A percentile compares a stretch with the other conserved stretches of the same genome.
Conservation (phyloP, 2,329 filamentous ascomycete genomes). For the Penicillium sp. region DNA sequence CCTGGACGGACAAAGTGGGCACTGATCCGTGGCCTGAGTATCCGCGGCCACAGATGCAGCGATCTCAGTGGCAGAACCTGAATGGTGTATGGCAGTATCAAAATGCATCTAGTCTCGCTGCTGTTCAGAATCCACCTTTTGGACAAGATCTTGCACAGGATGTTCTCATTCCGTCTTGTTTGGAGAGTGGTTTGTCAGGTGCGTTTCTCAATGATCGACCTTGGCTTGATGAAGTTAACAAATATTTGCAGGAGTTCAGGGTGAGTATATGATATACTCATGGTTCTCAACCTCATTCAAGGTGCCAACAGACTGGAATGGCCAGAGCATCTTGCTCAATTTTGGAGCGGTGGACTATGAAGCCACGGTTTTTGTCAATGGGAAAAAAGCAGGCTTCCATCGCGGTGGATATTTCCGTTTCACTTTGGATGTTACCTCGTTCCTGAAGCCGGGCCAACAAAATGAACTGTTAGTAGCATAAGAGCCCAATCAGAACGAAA, state of each 20-base stretch:
- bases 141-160: constrained; percentile 43
- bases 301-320: constrained; percentile 47
- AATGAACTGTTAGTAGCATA: constrained; percentile 55
- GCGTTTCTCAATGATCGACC: background rate
- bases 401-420: constrained; percentile 65
- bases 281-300: constrained; percentile 53
- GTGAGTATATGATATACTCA: constrained; percentile 39
- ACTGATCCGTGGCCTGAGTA: constrained; percentile 53
- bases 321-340: constrained; percentile 46
- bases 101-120: constrained; percentile 40
- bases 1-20: constrained; percentile 50
- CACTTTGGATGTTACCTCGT: constrained; percentile 58
- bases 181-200: constrained; percentile 57
- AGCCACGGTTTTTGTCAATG: constrained; percentile 59
- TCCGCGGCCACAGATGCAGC: constrained; percentile 48
- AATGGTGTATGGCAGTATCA: constrained; percentile 52
- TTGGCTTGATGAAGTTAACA: background rate
- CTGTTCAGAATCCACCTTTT: constrained; percentile 46
- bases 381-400: constrained; percentile 53
- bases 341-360: constrained; percentile 56
- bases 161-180: constrained; percentile 55
- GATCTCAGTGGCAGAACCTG: constrained; percentile 51
- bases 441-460: constrained; percentile 40
- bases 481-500: background rate
- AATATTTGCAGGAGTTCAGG: constrained; percentile 37